These are phyloP conservation scores for Adansonia rubrostipa DNA, from an alignment of 441 rosid genomes.

Conservation along the genomic window DNA sequence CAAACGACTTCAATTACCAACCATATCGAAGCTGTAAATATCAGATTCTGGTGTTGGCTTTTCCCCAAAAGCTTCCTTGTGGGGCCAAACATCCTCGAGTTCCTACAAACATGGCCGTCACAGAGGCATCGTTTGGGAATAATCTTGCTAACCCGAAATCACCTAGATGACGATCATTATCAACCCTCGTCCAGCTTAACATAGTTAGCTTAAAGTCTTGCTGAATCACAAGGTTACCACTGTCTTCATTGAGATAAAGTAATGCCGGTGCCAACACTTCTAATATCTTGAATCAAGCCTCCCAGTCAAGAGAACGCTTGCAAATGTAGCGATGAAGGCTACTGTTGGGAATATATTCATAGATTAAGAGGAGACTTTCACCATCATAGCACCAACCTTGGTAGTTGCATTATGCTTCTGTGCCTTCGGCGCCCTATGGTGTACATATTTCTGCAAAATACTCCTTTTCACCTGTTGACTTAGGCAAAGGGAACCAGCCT, in stretches of 20 bases:
- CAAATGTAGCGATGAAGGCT: conserved; percentile 49
- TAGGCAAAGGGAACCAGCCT: neutral
- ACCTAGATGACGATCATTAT: conserved; percentile 37
- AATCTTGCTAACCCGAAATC: conserved; percentile 47
- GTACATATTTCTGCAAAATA: conserved; percentile 48
- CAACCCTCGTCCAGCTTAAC: conserved; percentile 37
- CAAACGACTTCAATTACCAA: conserved; percentile 41
- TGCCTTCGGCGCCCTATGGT: conserved; percentile 51
- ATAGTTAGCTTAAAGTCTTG: conserved; percentile 44
- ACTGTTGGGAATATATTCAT: conserved; percentile 47
- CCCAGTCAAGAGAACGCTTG: conserved; percentile 32
- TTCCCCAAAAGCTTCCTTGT: conserved; percentile 38
- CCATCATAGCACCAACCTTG: conserved; percentile 50
- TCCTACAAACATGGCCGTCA: conserved; percentile 43
- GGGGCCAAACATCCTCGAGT: conserved; percentile 49
- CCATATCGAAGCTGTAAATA: conserved; percentile 45
- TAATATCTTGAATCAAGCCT: conserved; percentile 37
- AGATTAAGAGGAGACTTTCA: conserved; percentile 44
- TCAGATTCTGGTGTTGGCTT: conserved; percentile 38
- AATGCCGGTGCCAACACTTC: conserved; percentile 47
- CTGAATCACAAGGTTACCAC: conserved; percentile 41
- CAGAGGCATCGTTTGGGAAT: conserved; percentile 32
- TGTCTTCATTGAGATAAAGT: conserved; percentile 49
- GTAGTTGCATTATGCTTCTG: conserved; percentile 48
- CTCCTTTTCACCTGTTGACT: conserved; percentile 36